Evolutionary conservation across 176 grass and related monocot species (phyloP).

Genomic region (Tillandsia fasciculata): DNA sequence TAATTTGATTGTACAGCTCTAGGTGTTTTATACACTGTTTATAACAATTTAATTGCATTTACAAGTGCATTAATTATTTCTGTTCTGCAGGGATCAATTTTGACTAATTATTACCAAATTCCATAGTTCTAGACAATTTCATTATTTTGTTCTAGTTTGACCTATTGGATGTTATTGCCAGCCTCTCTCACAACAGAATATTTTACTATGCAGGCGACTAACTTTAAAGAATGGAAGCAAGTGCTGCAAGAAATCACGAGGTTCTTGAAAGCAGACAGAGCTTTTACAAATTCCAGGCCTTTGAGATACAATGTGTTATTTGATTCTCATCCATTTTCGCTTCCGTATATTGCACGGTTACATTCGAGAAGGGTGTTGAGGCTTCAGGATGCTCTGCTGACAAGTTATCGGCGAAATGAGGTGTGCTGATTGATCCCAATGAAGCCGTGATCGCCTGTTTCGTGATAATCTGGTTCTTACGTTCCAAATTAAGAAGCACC

Average conservation of each 20-base stretch:
- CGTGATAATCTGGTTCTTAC: neutral
- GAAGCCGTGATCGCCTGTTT: neutral
- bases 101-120: neutral
- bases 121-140: neutral
- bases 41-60: neutral
- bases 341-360: conserved; percentile 58
- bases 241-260: conserved; percentile 69
- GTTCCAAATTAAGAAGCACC: neutral
- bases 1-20: no score
- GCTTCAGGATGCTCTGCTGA: conserved; percentile 82
- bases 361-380: conserved; percentile 73
- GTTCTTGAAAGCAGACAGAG: conserved; percentile 81
- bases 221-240: conserved; percentile 98
- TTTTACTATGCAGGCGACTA: conserved; percentile 48
- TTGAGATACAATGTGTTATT: conserved; percentile 68
- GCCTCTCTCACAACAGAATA: conserved; percentile 11
- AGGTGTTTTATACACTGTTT: no score
- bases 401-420: conserved; percentile 81
- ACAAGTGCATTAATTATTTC: neutral
- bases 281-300: conserved; percentile 59
- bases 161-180: conserved; percentile 5
- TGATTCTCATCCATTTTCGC: conserved; percentile 73
- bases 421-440: conserved; percentile 20
- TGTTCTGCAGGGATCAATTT: neutral
- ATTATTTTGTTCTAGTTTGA: neutral